Evolutionary conservation across 345 rosid genomes (phyloP), one percentile per base, ranked within the genome.

Genomic region (Populus pruinosa): DNA sequence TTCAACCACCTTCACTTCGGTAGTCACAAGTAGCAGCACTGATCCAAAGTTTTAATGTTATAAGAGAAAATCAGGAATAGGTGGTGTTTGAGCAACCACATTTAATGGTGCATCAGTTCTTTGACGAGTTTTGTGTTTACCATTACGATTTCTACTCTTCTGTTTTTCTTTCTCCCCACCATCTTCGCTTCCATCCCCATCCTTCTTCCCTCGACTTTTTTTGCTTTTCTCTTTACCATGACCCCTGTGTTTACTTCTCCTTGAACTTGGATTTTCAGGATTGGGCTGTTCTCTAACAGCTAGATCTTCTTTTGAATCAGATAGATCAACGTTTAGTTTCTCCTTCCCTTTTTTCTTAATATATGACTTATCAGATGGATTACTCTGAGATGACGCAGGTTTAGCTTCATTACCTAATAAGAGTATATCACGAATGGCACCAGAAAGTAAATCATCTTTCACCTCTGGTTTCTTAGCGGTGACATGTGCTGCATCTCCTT

Each of bases 31-130:
- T 17, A 61, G 63, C 44, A 73, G 35, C 41, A 35, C 8, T 11
- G 8, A 17, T 21, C 61, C 56, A 53, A 21, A 18, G 43, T 18
- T 21, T 5, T 8, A 70, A 55, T 59, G 83, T 84, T 90, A 96
- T 71, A 91, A 84, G 70, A 96, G 98, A 41, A 92, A 88, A 90
- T 93, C 99, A 49, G 92, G 96, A 78, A 91, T 82, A 25, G 83
- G 89, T 2, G 81, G 69, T 29, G 87, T 77, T 70, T 90, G 87
- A 23, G 85, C 49, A 74, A 56, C 80, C 68, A 77, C 79, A 66
- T 79, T 82, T 35, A 78, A 39, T 43, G 79, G 85, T 70, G 64
- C 80, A 5, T 86, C 91, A 12, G 78, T 88, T 79, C 79, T 86
- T 82, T 87, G 85, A 72, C 84, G 80, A 75, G 87, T 74, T 89